Percentiles rank a stretch among this genome's conserved stretches.
Conservation (phyloP, 2,329 filamentous ascomycete species). For the Sarocladium oryzae region DNA sequence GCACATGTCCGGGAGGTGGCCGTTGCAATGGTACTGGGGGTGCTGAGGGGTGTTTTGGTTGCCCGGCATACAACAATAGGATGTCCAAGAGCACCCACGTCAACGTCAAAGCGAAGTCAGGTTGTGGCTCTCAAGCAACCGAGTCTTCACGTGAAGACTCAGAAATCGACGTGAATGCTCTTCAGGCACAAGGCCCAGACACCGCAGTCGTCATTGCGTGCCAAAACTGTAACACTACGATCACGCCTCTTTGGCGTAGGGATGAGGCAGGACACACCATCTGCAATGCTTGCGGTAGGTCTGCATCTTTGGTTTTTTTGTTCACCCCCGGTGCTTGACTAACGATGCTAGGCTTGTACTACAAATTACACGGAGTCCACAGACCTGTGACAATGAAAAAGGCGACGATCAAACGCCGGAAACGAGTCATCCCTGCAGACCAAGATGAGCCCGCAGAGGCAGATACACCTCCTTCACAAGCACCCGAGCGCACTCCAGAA, state of each 20-base stretch:
- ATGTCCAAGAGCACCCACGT: constrained; percentile 81
- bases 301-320: too few relatives aligned
- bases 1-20: constrained; percentile 93
- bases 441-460: constrained; percentile 46
- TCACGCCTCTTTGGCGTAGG: constrained; percentile 90
- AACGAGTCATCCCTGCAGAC: constrained; percentile 82
- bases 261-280: constrained; percentile 95
- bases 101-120: constrained; percentile 45
- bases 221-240: constrained; percentile 94
- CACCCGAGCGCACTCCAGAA: constrained; percentile 34
- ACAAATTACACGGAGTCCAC: constrained; percentile 91
- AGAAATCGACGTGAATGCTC: constrained; percentile 30
- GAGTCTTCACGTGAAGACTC: background rate
- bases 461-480: constrained; percentile 34
- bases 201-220: constrained; percentile 68
- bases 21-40: constrained; percentile 95
- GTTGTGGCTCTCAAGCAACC: constrained; percentile 22
- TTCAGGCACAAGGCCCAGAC: constrained; percentile 29
- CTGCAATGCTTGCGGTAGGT: constrained; percentile 94
- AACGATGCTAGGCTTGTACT: constrained; percentile 66
- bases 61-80: constrained; percentile 95
- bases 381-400: constrained; percentile 99
- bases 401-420: constrained; percentile 89
- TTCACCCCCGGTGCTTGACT: too few relatives aligned
- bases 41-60: constrained; percentile 89